Evolutionary conservation across 306 rosid species (phyloP).

Genomic region (Cyclanthera cordifolia): DNA sequence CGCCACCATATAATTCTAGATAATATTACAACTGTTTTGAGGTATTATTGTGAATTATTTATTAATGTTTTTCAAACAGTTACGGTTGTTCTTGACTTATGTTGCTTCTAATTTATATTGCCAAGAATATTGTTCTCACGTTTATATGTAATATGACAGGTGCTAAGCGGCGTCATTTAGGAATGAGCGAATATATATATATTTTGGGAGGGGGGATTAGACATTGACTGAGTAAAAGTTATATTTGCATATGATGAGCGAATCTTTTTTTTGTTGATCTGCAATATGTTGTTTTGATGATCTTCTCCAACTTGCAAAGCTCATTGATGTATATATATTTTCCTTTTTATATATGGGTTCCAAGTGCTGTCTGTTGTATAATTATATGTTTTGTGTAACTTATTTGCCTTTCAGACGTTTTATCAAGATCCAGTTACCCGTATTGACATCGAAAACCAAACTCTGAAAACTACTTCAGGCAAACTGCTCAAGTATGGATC

Average conservation of each 20-base stretch:
- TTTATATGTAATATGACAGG: background rate
- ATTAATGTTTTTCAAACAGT: background rate
- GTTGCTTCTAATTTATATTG: background rate
- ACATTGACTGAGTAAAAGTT: background rate
- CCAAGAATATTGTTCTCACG: background rate
- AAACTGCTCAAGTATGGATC: slow-evolving; percentile 79
- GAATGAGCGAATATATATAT: too few species aligned
- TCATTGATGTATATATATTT: background rate
- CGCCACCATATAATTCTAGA: background rate
- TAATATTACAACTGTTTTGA: background rate
- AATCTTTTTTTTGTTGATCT: background rate
- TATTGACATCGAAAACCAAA: slow-evolving; percentile 54
- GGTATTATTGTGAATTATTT: too few species aligned
- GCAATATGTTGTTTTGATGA: background rate
- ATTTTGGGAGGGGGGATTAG: too few species aligned
- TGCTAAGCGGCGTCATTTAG: background rate
- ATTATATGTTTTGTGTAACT: background rate
- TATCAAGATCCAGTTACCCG: slow-evolving; percentile 59
- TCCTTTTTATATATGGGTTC: background rate
- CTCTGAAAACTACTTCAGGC: slow-evolving; percentile 64
- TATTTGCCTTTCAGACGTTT: slow-evolving; percentile 37
- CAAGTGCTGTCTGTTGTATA: background rate
- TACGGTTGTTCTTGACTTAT: background rate
- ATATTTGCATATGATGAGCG: background rate
- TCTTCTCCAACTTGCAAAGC: background rate